phyloP scores from a whole-genome alignment of 257 asterid genomes.

The Solanum neorickii region DNA sequence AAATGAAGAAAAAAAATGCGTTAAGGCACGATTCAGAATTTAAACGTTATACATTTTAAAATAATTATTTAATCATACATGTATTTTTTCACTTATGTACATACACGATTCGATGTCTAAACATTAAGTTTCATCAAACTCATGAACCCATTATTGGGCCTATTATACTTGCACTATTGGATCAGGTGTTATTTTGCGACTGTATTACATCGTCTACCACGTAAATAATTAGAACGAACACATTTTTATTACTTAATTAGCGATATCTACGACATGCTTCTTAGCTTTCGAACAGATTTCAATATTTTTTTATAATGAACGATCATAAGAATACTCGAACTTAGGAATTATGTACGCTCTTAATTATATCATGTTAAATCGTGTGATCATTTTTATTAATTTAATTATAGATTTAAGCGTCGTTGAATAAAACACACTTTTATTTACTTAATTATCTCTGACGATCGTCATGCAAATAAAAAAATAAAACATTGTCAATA shows the following conservation, averaged over 20 bases:
- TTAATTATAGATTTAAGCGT: no score
- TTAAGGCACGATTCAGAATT: background rate
- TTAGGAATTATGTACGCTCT: no score
- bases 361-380: no score
- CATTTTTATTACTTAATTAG: background rate
- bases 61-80: background rate
- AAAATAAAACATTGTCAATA: background rate
- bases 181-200: background rate
- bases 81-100: no score
- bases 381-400: no score
- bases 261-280: background rate
- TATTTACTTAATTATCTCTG: no score
- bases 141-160: background rate
- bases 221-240: background rate
- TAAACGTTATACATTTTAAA: background rate
- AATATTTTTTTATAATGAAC: no score
- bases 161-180: background rate
- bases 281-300: background rate
- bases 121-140: background rate
- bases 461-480: background rate
- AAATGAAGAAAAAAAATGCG: no score
- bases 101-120: background rate
- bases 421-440: no score
- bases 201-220: background rate
- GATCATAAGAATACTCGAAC: background rate